These are phyloP conservation scores for Colletotrichum sp. DNA, from an alignment of 2,329 filamentous ascomycete species.

Conservation along the genomic window DNA sequence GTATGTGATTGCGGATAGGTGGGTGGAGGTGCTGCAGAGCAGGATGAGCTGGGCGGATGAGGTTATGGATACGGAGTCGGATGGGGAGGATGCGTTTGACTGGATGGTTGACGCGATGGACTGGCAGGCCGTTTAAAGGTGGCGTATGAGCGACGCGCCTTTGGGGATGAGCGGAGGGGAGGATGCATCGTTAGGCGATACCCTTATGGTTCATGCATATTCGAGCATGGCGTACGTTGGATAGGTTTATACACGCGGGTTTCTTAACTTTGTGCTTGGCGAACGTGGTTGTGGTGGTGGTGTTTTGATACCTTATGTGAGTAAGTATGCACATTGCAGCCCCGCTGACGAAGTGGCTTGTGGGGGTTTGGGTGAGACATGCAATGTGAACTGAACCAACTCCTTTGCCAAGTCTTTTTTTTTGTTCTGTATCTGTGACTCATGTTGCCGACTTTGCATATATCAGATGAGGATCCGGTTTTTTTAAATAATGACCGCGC, in stretches of 20 bases:
- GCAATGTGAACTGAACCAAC: neutral
- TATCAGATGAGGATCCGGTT: no score
- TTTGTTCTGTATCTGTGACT: neutral
- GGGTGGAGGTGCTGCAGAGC: slow-evolving; percentile 35
- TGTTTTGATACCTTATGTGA: neutral
- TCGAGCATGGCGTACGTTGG: neutral
- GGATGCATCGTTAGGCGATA: slow-evolving; percentile 14
- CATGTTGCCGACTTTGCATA: no score
- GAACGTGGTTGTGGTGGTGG: fast-evolving
- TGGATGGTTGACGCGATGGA: slow-evolving; percentile 68
- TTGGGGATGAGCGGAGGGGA: neutral
- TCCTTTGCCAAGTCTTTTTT: neutral
- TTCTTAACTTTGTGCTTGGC: fast-evolving
- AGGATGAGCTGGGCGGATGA: slow-evolving; percentile 19
- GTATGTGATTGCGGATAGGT: slow-evolving; percentile 54
- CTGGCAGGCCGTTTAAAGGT: slow-evolving; percentile 47
- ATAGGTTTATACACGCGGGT: neutral
- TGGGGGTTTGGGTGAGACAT: neutral
- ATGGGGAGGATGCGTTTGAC: slow-evolving; percentile 52
- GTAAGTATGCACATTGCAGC: neutral
- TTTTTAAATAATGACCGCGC: neutral
- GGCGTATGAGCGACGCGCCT: neutral
- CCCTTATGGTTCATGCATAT: neutral
- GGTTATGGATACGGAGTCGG: slow-evolving; percentile 18
- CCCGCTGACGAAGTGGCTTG: neutral